These are phyloP conservation scores for Graphilbum fragrans DNA, from an alignment of 2,329 filamentous ascomycete genomes.

Conservation along the genomic window DNA sequence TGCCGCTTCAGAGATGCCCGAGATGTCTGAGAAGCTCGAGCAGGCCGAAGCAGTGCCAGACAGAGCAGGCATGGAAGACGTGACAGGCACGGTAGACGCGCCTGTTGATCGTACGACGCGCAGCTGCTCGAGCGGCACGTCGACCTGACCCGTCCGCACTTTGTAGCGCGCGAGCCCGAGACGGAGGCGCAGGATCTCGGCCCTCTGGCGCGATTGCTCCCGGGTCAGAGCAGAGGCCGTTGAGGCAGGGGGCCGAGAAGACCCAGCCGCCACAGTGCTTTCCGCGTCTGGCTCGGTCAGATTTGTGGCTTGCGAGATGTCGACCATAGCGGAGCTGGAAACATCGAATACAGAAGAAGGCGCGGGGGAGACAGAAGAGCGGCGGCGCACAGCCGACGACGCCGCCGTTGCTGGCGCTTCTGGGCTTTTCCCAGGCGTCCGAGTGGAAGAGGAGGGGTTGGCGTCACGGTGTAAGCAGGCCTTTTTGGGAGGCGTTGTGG, in stretches of 20 bases:
- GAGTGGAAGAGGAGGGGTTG: no score
- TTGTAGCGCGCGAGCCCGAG: constrained; percentile 65
- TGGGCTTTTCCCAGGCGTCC: no score
- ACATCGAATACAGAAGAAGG: constrained; percentile 38
- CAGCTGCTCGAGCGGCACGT: constrained; percentile 51
- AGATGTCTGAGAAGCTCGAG: no score
- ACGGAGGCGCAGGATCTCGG: constrained; percentile 54
- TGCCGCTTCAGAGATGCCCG: constrained; percentile 4
- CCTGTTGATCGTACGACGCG: constrained; percentile 23
- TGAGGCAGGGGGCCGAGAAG: constrained; percentile 1
- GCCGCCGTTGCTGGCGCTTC: not conserved
- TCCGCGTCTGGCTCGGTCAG: constrained; percentile 35
- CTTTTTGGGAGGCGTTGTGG: no score
- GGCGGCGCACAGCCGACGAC: not conserved
- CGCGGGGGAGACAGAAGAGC: constrained; percentile 16
- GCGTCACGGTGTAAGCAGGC: no score
- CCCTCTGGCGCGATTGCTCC: constrained; percentile 47
- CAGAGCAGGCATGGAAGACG: no score
- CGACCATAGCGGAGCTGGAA: constrained; percentile 25
- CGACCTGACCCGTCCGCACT: constrained; percentile 58
- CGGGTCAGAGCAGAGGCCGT: constrained; percentile 21
- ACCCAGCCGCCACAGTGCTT: constrained; percentile 8
- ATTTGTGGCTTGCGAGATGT: constrained; percentile 35
- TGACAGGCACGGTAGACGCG: constrained; percentile 7
- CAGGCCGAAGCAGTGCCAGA: no score